phyloP scores from a whole-genome alignment of 2,329 filamentous ascomycete genomes.

The Arthroderma sp. region DNA sequence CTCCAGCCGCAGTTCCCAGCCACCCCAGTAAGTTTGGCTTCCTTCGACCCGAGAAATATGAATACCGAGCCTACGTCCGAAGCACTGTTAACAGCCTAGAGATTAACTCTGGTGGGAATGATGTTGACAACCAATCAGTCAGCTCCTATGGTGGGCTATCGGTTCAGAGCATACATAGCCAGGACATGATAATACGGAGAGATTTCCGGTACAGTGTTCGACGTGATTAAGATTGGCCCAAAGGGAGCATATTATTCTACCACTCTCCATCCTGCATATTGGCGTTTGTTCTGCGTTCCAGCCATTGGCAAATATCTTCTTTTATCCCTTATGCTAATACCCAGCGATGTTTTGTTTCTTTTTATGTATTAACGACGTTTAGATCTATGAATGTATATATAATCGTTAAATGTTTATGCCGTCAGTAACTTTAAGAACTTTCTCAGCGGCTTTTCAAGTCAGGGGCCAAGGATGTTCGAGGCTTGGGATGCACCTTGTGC shows the following conservation, averaged over 20 bases:
- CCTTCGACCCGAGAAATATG: neutral
- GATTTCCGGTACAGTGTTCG: neutral
- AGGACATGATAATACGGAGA: neutral
- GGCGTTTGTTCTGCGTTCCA: neutral
- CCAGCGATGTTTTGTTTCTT: neutral
- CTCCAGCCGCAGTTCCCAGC: neutral
- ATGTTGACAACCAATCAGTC: neutral
- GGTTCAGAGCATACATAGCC: neutral
- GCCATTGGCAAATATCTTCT: neutral
- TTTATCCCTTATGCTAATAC: neutral
- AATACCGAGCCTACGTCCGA: slow-evolving; percentile 1
- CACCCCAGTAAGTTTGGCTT: neutral
- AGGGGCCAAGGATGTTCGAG: neutral
- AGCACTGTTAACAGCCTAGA: neutral
- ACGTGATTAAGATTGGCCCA: neutral
- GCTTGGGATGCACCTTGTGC: neutral
- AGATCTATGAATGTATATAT: neutral
- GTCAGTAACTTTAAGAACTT: no score
- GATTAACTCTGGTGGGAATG: neutral
- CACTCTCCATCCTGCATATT: neutral
- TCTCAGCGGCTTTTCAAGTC: neutral
- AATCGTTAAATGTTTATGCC: no score
- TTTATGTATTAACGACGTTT: neutral
- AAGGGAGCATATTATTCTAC: neutral
- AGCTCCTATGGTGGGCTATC: neutral